Conservation (phyloP, 768 basidiomycete genomes). For the Inosperma sp. region DNA sequence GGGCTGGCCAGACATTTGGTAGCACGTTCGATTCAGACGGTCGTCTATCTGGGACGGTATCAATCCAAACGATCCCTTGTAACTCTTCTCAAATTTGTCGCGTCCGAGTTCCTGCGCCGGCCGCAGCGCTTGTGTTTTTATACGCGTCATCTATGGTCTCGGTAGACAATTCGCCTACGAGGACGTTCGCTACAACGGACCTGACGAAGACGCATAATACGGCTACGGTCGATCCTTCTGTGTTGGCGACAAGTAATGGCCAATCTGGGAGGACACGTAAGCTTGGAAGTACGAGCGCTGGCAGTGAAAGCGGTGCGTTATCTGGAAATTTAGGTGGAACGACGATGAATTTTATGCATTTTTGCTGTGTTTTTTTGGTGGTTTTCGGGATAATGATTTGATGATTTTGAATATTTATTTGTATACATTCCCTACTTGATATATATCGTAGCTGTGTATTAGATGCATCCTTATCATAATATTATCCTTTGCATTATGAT, state of each 20-base stretch:
- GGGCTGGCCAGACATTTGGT: conserved; percentile 63
- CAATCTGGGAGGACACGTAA: conserved; percentile 26
- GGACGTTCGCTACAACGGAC: conserved; percentile 50
- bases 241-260: conserved; percentile 65
- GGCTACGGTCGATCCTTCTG: conserved; percentile 47
- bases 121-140: conserved; percentile 68
- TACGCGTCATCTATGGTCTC: conserved; percentile 34
- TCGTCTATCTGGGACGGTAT: conserved; percentile 45
- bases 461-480: too few relatives aligned
- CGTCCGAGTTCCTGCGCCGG: conserved; percentile 63
- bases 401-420: background rate
- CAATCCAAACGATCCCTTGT: conserved; percentile 54
- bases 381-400: background rate
- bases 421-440: too few relatives aligned
- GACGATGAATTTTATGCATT: background rate
- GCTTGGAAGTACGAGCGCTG: conserved; percentile 38
- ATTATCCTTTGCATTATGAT: too few relatives aligned
- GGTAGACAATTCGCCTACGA: conserved; percentile 25
- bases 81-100: conserved; percentile 39
- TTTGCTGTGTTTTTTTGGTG: background rate
- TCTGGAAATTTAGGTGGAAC: conserved; percentile 8
- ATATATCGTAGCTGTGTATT: too few relatives aligned
- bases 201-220: conserved; percentile 49
- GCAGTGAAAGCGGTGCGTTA: conserved; percentile 19
- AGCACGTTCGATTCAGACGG: conserved; percentile 62